phyloP scores from a whole-genome alignment of 805 yeast species.

The Tetrapisispora phaffii region DNA sequence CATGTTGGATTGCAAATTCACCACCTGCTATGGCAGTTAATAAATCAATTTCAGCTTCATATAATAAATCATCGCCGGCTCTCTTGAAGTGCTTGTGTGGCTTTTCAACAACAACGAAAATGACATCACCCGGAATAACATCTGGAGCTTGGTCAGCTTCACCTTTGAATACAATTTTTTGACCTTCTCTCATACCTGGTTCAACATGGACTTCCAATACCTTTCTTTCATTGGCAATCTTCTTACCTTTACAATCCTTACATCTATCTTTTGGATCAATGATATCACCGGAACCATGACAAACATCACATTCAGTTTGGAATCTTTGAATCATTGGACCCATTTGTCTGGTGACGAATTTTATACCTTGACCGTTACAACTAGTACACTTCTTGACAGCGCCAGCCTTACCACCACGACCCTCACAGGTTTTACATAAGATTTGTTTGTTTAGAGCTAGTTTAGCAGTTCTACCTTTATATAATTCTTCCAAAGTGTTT shows the following conservation, averaged over 20 bases:
- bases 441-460: constrained; percentile 89
- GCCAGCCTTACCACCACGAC: constrained; percentile 92
- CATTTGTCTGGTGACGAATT: constrained; percentile 92
- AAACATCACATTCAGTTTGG: constrained; percentile 86
- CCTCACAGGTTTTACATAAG: constrained; percentile 80
- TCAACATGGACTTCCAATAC: constrained; percentile 88
- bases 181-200: constrained; percentile 95
- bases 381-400: constrained; percentile 74
- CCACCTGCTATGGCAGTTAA: constrained; percentile 97
- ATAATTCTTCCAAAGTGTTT: constrained; percentile 85
- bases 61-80: constrained; percentile 77
- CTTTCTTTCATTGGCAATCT: constrained; percentile 79
- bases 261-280: constrained; percentile 83
- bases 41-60: constrained; percentile 80
- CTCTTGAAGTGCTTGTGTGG: constrained; percentile 76
- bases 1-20: constrained; percentile 73
- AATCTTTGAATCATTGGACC: constrained; percentile 98
- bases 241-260: constrained; percentile 78
- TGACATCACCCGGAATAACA: constrained; percentile 91
- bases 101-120: constrained; percentile 84
- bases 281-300: constrained; percentile 88
- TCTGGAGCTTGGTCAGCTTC: constrained; percentile 98
- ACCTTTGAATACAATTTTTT: constrained; percentile 80
- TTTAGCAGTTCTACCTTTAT: constrained; percentile 88
- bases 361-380: constrained; percentile 89